phyloP scores from a whole-genome alignment of 2,329 filamentous ascomycete species.

The Falciphora oryzae region DNA sequence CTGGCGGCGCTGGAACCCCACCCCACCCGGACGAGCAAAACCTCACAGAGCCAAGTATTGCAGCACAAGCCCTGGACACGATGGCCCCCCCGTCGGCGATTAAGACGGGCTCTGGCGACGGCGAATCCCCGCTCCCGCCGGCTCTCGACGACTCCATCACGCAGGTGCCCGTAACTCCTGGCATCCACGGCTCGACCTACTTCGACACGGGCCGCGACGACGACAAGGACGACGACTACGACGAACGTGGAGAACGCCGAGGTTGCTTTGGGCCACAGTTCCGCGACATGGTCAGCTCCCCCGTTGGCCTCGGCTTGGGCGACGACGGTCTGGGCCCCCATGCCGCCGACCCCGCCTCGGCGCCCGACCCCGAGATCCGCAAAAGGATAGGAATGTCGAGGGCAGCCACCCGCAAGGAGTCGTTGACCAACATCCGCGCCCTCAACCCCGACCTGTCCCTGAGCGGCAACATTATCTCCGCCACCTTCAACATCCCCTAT shows the following conservation, averaged over 20 bases:
- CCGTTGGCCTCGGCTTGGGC: slow-evolving; percentile 8
- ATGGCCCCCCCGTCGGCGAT: not conserved
- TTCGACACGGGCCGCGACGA: slow-evolving; percentile 12
- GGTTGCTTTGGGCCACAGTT: not conserved
- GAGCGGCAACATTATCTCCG: slow-evolving; percentile 61
- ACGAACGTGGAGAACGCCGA: slow-evolving; percentile 11
- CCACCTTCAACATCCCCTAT: slow-evolving; percentile 58
- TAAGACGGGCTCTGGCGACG: not conserved
- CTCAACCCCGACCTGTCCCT: slow-evolving; percentile 52
- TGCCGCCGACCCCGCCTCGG: slow-evolving; percentile 34
- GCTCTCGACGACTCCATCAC: not conserved
- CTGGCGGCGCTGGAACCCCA: not conserved
- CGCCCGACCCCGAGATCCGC: slow-evolving; percentile 18
- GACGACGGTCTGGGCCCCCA: slow-evolving; percentile 23
- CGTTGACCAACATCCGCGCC: slow-evolving; percentile 48
- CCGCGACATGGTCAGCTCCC: slow-evolving; percentile 6
- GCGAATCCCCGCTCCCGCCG: slow-evolving; percentile 3
- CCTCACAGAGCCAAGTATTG: not conserved
- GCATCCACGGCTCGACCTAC: slow-evolving; percentile 12
- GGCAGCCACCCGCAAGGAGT: slow-evolving; percentile 40
- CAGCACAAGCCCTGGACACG: not conserved
- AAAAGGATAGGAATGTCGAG: slow-evolving; percentile 36
- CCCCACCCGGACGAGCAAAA: not conserved
- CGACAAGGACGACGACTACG: slow-evolving; percentile 5
- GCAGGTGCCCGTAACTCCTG: slow-evolving; percentile 8